Percentiles rank a stretch among this genome's conserved stretches.
Conservation (phyloP, 257 asterid genomes). For the Anisodus tanguticus region DNA sequence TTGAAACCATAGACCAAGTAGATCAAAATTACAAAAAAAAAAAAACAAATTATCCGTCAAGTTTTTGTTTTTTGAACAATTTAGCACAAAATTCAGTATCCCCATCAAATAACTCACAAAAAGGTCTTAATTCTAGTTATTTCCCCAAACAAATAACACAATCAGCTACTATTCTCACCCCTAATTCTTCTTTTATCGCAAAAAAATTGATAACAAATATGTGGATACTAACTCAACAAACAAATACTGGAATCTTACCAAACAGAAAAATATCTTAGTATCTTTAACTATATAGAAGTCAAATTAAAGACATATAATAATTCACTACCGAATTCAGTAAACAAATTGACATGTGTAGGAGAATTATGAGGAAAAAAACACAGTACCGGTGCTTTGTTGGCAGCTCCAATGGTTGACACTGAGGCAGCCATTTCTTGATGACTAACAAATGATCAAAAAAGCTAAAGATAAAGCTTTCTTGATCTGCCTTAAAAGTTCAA, state of each 20-base stretch:
- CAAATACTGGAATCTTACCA: background rate
- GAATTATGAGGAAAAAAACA: background rate
- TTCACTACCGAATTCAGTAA: background rate
- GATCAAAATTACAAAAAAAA: background rate
- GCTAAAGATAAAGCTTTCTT: background rate
- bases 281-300: background rate
- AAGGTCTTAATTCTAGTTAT: background rate
- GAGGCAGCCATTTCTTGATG: constrained; percentile 52
- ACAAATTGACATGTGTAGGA: constrained; percentile 21
- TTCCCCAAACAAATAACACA: background rate
- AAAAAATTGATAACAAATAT: background rate
- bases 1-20: background rate
- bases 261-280: too few relatives aligned
- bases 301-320: background rate
- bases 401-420: constrained; percentile 49
- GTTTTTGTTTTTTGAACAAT: background rate
- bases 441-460: background rate
- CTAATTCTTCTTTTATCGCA: background rate
- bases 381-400: constrained; percentile 47
- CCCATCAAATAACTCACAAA: background rate
- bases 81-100: background rate
- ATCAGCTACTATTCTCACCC: background rate
- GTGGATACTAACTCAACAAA: background rate
- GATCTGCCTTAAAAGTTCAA: constrained; percentile 16
- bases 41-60: background rate